Evolutionary conservation across 805 yeast genomes (phyloP).

Genomic region (Yarrowia alimentaria): DNA sequence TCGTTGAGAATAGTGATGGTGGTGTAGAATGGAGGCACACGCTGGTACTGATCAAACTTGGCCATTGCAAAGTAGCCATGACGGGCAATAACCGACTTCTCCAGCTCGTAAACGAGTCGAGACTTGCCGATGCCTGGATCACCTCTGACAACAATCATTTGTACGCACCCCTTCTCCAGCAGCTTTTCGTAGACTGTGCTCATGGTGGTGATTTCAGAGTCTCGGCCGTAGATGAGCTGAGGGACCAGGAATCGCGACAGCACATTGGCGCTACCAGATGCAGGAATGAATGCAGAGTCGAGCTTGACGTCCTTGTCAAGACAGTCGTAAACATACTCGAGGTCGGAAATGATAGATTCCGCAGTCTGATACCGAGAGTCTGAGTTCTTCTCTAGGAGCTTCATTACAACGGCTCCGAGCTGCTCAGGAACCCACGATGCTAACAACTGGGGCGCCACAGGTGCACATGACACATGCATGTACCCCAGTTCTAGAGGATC

Average conservation of each 20-base stretch:
- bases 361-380: constrained; percentile 44
- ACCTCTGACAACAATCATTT: constrained; percentile 44
- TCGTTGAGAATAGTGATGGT: constrained; percentile 44
- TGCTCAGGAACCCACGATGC: constrained; percentile 34
- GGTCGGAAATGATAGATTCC: constrained; percentile 42
- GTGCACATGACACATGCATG: constrained; percentile 45
- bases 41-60: constrained; percentile 36
- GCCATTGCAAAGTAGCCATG: constrained; percentile 39
- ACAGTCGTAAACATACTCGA: constrained; percentile 34
- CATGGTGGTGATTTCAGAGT: constrained; percentile 34
- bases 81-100: constrained; percentile 40
- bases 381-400: constrained; percentile 45
- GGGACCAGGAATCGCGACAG: constrained; percentile 35
- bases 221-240: constrained; percentile 39
- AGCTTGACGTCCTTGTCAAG: constrained; percentile 29
- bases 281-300: constrained; percentile 30
- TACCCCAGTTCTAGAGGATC: constrained; percentile 44
- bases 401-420: constrained; percentile 46
- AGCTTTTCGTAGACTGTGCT: constrained; percentile 33
- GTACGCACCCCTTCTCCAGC: constrained; percentile 32
- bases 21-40: constrained; percentile 42
- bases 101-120: constrained; percentile 44
- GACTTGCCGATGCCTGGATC: constrained; percentile 50
- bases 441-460: constrained; percentile 44
- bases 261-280: constrained; percentile 25